Evolutionary conservation across 1,284 basidiomycete species (phyloP).

Genomic region (Microbotryomycetes sp.): DNA sequence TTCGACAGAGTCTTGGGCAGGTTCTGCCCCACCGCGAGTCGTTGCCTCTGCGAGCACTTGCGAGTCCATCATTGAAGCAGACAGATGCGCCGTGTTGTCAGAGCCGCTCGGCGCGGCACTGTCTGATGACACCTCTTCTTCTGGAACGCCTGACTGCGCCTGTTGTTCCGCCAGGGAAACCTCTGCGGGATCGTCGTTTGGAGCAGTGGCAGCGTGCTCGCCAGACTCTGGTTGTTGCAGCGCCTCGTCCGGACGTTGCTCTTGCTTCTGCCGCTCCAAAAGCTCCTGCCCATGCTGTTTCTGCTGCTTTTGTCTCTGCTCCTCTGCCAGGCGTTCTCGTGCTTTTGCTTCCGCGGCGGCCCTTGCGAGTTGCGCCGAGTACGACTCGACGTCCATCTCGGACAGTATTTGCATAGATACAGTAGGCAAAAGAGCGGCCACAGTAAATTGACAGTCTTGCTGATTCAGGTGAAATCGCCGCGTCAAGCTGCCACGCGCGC

Average conservation of each 20-base stretch:
- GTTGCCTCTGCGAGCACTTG: not conserved
- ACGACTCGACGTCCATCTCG: constrained; percentile 72
- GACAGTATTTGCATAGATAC: constrained; percentile 63
- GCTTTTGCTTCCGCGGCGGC: constrained; percentile 6
- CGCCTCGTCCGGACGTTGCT: not conserved
- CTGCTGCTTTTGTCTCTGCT: constrained; percentile 8
- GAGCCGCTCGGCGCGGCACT: not conserved
- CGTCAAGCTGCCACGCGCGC: constrained; percentile 51
- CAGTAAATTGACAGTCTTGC: constrained; percentile 71
- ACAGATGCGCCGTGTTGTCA: not conserved
- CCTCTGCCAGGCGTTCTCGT: constrained; percentile 5
- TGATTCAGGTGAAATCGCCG: constrained; percentile 73
- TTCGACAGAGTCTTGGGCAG: not conserved
- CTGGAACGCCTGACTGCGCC: not conserved
- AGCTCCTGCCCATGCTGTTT: not conserved
- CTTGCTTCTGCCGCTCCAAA: not conserved
- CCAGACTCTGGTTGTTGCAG: not conserved
- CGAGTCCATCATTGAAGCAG: not conserved
- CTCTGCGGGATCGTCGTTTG: not conserved
- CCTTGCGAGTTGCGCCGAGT: constrained; percentile 57
- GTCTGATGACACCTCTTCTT: not conserved
- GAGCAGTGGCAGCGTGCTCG: not conserved
- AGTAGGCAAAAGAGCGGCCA: constrained; percentile 70
- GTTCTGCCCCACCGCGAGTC: not conserved
- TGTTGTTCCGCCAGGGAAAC: not conserved